Percentiles rank a stretch among this genome's conserved stretches.
phyloP scores from a whole-genome alignment of 2,329 filamentous ascomycete genomes.

The Periglandula ipomoeae region DNA sequence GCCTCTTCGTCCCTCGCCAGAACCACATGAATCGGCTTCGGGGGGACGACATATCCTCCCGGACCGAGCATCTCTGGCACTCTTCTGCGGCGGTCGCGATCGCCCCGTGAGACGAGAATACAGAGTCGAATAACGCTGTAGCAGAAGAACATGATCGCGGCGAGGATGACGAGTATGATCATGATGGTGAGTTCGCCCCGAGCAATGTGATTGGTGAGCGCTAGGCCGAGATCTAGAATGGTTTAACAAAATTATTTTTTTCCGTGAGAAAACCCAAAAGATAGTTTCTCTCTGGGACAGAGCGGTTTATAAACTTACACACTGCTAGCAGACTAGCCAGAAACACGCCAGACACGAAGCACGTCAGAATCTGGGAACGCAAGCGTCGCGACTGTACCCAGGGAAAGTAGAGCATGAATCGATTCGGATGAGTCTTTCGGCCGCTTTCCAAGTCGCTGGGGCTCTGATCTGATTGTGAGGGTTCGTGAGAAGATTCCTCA shows the following conservation, averaged over 20 bases:
- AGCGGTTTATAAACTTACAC: constrained; percentile 43
- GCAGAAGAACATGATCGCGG: constrained; percentile 69
- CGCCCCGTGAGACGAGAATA: constrained; percentile 50
- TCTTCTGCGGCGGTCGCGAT: constrained; percentile 16
- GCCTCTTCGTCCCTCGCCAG: constrained; percentile 67
- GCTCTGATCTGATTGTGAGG: background rate
- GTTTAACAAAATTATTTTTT: background rate
- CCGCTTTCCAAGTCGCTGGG: background rate
- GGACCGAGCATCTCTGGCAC: constrained; percentile 39
- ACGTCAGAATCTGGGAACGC: constrained; percentile 47
- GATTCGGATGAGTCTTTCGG: constrained; percentile 16
- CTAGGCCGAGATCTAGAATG: constrained; percentile 59
- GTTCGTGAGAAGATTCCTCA: background rate
- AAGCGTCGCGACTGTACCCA: constrained; percentile 44
- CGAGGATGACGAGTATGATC: constrained; percentile 67
- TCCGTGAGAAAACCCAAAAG: background rate
- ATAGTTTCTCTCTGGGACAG: background rate
- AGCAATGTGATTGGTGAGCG: constrained; percentile 53
- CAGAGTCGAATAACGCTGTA: constrained; percentile 68
- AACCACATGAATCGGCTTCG: constrained; percentile 66
- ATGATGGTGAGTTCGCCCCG: constrained; percentile 70
- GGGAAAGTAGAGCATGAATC: constrained; percentile 46
- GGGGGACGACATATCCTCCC: constrained; percentile 60
- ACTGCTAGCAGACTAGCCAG: constrained; percentile 49
- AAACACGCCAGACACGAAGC: constrained; percentile 57